Conservation (phyloP, 768 basidiomycete species). For the Coprinopsis cinerea region DNA sequence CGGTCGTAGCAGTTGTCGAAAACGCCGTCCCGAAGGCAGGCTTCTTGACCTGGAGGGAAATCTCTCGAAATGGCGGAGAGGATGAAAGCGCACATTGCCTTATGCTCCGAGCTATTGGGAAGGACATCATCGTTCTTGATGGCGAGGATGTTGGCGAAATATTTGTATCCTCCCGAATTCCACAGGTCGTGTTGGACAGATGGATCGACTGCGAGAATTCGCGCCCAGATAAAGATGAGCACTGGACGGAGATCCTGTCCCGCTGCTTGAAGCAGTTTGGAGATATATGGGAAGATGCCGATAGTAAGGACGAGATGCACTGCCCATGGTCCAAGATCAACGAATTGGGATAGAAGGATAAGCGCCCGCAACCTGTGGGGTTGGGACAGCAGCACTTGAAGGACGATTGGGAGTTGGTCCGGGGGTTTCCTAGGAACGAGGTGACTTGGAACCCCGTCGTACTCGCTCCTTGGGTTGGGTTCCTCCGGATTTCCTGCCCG, state of each 20-base stretch:
- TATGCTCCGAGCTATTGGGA: constrained; percentile 93
- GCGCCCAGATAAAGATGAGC: constrained; percentile 97
- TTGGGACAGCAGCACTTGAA: constrained; percentile 95
- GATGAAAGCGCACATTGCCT: constrained; percentile 98
- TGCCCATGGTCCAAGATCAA: constrained; percentile 98
- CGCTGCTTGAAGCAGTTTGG: constrained; percentile 91
- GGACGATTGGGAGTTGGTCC: constrained; percentile 94
- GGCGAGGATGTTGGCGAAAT: constrained; percentile 75
- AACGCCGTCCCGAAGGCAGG: constrained; percentile 74
- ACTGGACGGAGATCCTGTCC: constrained; percentile 95
- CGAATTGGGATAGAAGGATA: constrained; percentile 93
- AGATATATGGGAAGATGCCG: constrained; percentile 98
- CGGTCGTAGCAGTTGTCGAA: constrained; percentile 85
- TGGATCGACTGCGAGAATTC: constrained; percentile 94
- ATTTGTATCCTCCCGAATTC: constrained; percentile 69
- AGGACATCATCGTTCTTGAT: constrained; percentile 64
- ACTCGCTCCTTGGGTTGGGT: constrained; percentile 22
- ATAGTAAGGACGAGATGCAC: constrained; percentile 94
- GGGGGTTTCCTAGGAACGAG: constrained; percentile 88
- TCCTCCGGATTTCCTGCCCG: constrained; percentile 15
- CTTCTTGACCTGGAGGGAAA: constrained; percentile 79
- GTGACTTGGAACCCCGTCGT: constrained; percentile 30
- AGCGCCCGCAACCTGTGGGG: constrained; percentile 93
- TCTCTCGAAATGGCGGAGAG: constrained; percentile 87
- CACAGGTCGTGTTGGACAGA: constrained; percentile 87